Evolutionary conservation across 345 rosid species (phyloP).

Genomic region (Eucalyptus rudis): DNA sequence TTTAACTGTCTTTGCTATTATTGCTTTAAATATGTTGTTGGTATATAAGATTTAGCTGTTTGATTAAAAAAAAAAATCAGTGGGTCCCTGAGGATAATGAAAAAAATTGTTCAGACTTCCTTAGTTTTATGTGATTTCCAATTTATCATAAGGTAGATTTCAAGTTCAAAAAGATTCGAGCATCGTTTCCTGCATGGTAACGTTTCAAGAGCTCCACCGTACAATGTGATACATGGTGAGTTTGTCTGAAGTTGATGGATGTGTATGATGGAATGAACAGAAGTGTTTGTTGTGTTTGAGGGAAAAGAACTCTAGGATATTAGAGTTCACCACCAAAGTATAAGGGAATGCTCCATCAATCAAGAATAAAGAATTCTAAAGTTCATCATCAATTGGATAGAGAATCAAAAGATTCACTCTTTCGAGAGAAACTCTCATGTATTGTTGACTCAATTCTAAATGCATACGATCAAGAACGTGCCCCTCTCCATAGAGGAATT

Average conservation of each 20-base stretch:
- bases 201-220: neutral
- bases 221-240: neutral
- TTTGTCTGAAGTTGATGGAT: neutral
- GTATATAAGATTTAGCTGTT: neutral
- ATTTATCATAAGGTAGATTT: neutral
- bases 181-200: rapidly evolving
- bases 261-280: neutral
- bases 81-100: neutral
- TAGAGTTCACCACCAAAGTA: neutral
- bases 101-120: neutral
- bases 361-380: neutral
- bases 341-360: neutral
- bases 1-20: neutral
- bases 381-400: neutral
- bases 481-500: neutral
- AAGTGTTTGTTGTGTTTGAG: neutral
- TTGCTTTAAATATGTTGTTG: neutral
- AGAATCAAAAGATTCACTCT: neutral
- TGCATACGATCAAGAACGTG: rapidly evolving
- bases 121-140: rapidly evolving
- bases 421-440: rapidly evolving
- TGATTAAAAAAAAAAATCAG: neutral
- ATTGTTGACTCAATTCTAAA: neutral
- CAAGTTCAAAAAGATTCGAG: neutral
- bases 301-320: neutral